These are phyloP conservation scores for Butyriboletus loyo DNA, from an alignment of 768 basidiomycete species.

Conservation along the genomic window DNA sequence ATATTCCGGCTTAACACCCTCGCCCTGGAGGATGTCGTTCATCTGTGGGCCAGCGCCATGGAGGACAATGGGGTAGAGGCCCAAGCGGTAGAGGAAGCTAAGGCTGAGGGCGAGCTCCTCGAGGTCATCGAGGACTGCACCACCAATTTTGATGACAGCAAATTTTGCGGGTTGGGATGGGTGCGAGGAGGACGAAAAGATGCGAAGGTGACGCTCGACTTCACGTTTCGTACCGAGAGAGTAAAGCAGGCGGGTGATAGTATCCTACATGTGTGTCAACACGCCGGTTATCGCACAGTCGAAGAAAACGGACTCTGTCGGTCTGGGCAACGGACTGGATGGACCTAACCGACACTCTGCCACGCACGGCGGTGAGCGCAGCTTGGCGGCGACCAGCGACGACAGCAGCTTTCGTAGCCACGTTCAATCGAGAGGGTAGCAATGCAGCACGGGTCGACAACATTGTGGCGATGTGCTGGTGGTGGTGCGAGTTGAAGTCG, in stretches of 20 bases:
- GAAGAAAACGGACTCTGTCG: constrained; percentile 54
- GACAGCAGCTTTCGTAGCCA: constrained; percentile 44
- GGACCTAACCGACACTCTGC: constrained; percentile 37
- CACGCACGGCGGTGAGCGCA: constrained; percentile 39
- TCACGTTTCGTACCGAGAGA: constrained; percentile 97
- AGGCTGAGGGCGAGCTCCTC: constrained; percentile 93
- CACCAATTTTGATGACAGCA: constrained; percentile 97
- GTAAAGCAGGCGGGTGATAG: constrained; percentile 93
- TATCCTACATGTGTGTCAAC: constrained; percentile 60
- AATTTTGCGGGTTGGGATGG: constrained; percentile 90
- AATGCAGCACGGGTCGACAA: constrained; percentile 28
- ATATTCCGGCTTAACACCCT: constrained; percentile 94
- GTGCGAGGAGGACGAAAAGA: constrained; percentile 93
- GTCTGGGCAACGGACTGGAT: constrained; percentile 69
- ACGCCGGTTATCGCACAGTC: neutral
- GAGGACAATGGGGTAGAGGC: constrained; percentile 95
- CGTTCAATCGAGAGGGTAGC: constrained; percentile 28
- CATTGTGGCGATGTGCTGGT: constrained; percentile 19
- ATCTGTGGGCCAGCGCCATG: constrained; percentile 96
- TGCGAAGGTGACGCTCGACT: constrained; percentile 96
- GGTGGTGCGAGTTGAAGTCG: constrained; percentile 1
- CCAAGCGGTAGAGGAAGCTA: constrained; percentile 95
- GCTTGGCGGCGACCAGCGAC: constrained; percentile 44
- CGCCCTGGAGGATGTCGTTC: constrained; percentile 89
- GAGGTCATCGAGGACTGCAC: constrained; percentile 88